Evolutionary conservation across 306 rosid species (phyloP).

Genomic region (Vachellia collinsii): DNA sequence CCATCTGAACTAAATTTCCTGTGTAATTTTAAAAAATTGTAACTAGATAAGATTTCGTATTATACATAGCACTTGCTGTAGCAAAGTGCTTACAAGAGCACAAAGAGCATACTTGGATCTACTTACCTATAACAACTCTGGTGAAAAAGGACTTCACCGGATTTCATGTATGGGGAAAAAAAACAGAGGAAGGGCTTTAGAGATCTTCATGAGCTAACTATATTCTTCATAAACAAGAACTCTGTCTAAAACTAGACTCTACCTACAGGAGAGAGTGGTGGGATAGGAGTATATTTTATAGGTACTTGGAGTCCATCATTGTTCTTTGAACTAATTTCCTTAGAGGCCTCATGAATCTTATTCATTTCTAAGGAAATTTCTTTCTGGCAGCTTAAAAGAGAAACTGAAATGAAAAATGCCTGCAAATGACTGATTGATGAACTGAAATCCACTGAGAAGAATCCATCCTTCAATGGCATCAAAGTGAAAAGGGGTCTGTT

Average conservation of each 20-base stretch:
- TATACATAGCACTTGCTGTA: neutral
- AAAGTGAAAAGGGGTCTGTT: constrained; percentile 61
- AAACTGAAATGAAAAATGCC: constrained; percentile 81
- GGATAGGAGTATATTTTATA: constrained; percentile 66
- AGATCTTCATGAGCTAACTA: constrained; percentile 41
- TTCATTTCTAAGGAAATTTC: constrained; percentile 43
- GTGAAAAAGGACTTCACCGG: constrained; percentile 17
- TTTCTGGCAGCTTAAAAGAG: constrained; percentile 58
- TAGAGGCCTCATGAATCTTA: constrained; percentile 43
- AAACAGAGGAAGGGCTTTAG: constrained; percentile 20
- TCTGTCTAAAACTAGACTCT: constrained; percentile 61
- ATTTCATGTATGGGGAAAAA: constrained; percentile 9
- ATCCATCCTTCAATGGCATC: constrained; percentile 67
- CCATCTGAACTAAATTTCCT: neutral
- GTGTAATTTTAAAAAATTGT: neutral
- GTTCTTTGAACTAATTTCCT: constrained; percentile 44
- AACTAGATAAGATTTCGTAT: neutral
- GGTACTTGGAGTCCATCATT: constrained; percentile 45
- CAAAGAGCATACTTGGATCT: constrained; percentile 29
- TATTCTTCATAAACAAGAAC: constrained; percentile 6
- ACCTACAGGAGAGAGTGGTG: constrained; percentile 89
- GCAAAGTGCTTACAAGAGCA: constrained; percentile 39
- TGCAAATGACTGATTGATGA: constrained; percentile 70
- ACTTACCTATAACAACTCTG: constrained; percentile 24
- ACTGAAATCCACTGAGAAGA: constrained; percentile 63